Evolutionary conservation across 148 eudicot genomes (phyloP).

Genomic region (Arctostaphylos glauca): DNA sequence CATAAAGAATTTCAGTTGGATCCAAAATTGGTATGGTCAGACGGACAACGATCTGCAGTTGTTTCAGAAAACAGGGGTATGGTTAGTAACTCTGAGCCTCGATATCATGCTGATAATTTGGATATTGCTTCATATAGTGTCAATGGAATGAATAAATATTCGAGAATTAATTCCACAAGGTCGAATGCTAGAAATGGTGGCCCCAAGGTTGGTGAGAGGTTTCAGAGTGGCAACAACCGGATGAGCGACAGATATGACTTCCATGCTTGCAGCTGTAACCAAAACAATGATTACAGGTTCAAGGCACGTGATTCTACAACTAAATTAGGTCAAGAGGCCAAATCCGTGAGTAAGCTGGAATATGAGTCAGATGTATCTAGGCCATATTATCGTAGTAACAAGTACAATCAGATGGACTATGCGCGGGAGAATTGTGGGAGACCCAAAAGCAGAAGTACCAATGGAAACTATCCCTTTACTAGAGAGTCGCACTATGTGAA

Average conservation of each 20-base stretch:
- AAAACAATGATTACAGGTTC: constrained; percentile 53
- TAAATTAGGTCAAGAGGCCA: constrained; percentile 43
- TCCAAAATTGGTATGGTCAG: constrained; percentile 50
- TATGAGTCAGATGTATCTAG: constrained; percentile 45
- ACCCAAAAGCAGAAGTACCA: constrained; percentile 50
- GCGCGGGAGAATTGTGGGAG: constrained; percentile 52
- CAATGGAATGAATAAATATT: constrained; percentile 47
- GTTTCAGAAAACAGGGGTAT: constrained; percentile 41
- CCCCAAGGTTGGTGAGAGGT: constrained; percentile 51
- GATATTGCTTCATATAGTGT: constrained; percentile 44
- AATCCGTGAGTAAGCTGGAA: constrained; percentile 44
- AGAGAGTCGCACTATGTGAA: constrained; percentile 52
- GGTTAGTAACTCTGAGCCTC: constrained; percentile 44
- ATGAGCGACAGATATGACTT: constrained; percentile 43
- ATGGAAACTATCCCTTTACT: constrained; percentile 34
- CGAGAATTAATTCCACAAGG: constrained; percentile 47
- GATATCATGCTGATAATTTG: constrained; percentile 50
- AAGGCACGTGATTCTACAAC: constrained; percentile 35
- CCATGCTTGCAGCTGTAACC: constrained; percentile 64
- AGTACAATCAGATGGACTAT: constrained; percentile 48
- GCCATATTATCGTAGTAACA: constrained; percentile 51
- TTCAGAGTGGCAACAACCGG: constrained; percentile 39
- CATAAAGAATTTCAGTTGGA: constrained; percentile 46
- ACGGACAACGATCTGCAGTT: constrained; percentile 39
- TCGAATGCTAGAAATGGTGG: constrained; percentile 44